Evolutionary conservation across 176 grass and related monocot species (phyloP).

Genomic region (Panicum miliaceum): DNA sequence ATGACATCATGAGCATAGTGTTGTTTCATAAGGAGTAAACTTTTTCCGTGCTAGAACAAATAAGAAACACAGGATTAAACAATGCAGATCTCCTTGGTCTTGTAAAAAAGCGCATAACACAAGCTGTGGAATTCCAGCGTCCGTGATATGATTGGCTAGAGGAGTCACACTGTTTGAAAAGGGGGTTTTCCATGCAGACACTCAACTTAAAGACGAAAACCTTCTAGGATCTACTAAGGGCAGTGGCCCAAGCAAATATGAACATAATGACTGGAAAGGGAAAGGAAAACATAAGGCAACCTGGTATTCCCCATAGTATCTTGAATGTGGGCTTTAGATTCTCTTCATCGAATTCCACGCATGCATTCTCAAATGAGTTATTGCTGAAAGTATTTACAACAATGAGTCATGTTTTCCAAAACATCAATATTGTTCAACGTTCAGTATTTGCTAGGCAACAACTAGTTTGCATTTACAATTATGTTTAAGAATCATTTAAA

Average conservation of each 20-base stretch:
- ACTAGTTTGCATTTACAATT: slow-evolving; percentile 29
- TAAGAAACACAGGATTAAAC: slow-evolving; percentile 6
- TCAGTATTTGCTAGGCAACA: not conserved
- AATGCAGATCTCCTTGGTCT: not conserved
- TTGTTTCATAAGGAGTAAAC: not conserved
- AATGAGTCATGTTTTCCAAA: slow-evolving; percentile 11
- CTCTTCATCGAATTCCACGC: slow-evolving; percentile 79
- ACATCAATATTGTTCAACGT: slow-evolving; percentile 29
- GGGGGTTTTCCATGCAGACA: not conserved
- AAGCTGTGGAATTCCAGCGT: slow-evolving; percentile 1
- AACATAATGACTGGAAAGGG: not conserved
- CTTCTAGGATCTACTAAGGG: slow-evolving; percentile 11
- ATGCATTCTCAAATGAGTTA: slow-evolving; percentile 80
- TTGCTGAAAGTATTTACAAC: slow-evolving; percentile 56
- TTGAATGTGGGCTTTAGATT: slow-evolving; percentile 82
- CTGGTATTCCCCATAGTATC: slow-evolving; percentile 91
- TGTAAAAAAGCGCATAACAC: not conserved
- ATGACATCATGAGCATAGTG: slow-evolving; percentile 7
- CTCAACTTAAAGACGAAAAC: not conserved
- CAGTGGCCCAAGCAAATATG: slow-evolving; percentile 29
- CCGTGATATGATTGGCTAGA: not conserved
- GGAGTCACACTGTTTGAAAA: slow-evolving; percentile 1
- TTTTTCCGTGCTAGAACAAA: not conserved
- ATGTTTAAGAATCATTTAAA: not conserved
- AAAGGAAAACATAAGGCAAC: slow-evolving; percentile 39